A percentile compares a stretch with the other conserved stretches of the same genome.
phyloP scores from a whole-genome alignment of 768 basidiomycete genomes.

The Tulasnella sp. region DNA sequence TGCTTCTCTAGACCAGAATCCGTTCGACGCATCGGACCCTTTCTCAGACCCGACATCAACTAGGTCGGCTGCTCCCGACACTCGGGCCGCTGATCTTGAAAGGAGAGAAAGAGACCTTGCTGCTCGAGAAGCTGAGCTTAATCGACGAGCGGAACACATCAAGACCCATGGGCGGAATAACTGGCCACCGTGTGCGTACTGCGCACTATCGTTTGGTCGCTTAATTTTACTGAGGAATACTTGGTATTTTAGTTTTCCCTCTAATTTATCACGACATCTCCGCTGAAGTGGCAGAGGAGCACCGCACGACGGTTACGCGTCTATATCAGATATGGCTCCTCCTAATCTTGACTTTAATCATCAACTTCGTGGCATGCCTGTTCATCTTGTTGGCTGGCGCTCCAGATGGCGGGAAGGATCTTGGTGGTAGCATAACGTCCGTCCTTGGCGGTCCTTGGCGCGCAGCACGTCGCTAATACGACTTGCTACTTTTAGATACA shows the following conservation, averaged over 20 bases:
- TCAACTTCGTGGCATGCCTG: conserved; percentile 89
- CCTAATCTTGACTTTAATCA: conserved; percentile 62
- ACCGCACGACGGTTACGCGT: conserved; percentile 66
- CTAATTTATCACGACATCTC: conserved; percentile 88
- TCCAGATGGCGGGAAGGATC: conserved; percentile 61
- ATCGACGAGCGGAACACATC: conserved; percentile 41
- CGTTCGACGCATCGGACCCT: conserved; percentile 45
- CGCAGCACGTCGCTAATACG: conserved; percentile 14
- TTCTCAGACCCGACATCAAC: conserved; percentile 45
- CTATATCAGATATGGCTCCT: conserved; percentile 93
- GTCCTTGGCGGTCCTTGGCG: conserved; percentile 24
- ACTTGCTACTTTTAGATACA: conserved; percentile 42
- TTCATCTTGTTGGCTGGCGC: conserved; percentile 70
- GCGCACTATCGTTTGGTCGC: background rate
- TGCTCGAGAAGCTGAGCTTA: conserved; percentile 36
- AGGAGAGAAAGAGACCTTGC: conserved; percentile 74
- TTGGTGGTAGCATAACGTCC: conserved; percentile 74
- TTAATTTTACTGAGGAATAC: background rate
- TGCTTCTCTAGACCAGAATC: conserved; percentile 76
- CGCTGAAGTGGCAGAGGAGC: conserved; percentile 79
- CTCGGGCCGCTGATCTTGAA: conserved; percentile 48
- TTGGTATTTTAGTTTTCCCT: conserved; percentile 58
- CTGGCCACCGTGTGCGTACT: conserved; percentile 74
- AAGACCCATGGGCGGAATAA: conserved; percentile 76
- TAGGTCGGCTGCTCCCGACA: conserved; percentile 21